Conservation (phyloP, 805 yeast species). For the Cyberlindnera veronae region DNA sequence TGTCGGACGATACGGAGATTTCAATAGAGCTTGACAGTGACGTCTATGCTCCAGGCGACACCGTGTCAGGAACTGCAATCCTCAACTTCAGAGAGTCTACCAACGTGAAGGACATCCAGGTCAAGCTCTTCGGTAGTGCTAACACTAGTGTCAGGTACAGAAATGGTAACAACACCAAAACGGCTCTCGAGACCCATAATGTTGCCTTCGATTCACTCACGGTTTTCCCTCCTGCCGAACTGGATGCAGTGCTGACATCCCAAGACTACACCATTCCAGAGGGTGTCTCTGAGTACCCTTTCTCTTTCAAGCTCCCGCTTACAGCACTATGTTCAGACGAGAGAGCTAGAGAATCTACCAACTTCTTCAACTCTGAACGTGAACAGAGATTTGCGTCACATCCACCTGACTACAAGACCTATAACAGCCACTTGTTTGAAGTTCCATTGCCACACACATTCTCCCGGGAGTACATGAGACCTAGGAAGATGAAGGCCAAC, state of each 20-base stretch:
- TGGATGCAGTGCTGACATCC: neutral
- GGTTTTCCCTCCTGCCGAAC: neutral
- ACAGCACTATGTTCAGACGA: neutral
- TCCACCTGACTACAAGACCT: neutral
- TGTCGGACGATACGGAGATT: too few species aligned
- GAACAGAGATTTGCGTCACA: neutral
- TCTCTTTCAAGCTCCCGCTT: neutral
- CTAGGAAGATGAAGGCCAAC: neutral
- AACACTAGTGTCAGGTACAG: neutral
- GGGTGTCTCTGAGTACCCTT: too few species aligned
- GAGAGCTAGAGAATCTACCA: neutral
- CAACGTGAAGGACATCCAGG: neutral
- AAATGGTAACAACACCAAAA: neutral
- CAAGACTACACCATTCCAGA: neutral
- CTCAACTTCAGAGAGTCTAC: neutral
- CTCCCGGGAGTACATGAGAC: too few species aligned
- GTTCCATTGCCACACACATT: neutral
- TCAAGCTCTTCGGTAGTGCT: neutral
- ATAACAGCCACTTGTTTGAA: neutral
- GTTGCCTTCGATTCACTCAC: neutral
- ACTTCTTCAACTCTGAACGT: neutral
- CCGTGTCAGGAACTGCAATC: neutral
- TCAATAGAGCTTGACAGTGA: neutral
- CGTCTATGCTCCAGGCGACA: neutral
- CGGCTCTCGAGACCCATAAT: neutral